Conservation (phyloP, 768 basidiomycete species). For the Leccinum pellstonianum region DNA sequence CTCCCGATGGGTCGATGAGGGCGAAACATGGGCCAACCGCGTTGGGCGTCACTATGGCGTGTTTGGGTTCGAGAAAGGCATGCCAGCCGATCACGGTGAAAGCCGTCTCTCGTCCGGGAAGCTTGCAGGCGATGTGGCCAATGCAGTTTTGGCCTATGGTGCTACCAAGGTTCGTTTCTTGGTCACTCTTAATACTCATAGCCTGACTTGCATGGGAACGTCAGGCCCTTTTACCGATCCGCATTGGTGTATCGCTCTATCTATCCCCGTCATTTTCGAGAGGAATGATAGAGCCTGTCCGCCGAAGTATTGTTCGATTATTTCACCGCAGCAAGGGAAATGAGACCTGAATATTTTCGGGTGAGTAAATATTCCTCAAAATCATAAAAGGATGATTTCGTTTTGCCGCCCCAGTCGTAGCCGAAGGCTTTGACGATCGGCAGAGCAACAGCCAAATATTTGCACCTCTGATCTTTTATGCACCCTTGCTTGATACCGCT, state of each 20-base stretch:
- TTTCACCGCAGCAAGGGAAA: slow-evolving; percentile 16
- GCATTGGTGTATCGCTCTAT: slow-evolving; percentile 72
- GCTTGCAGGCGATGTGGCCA: slow-evolving; percentile 75
- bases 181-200: neutral
- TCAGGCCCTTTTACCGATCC: slow-evolving; percentile 71
- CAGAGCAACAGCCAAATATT: slow-evolving; percentile 66
- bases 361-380: slow-evolving; percentile 30
- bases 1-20: slow-evolving; percentile 71
- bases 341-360: neutral
- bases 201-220: neutral
- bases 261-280: slow-evolving; percentile 73
- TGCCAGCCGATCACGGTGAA: slow-evolving; percentile 6
- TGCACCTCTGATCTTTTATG: slow-evolving; percentile 55
- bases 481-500: neutral
- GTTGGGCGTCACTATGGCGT: slow-evolving; percentile 78
- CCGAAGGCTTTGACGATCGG: slow-evolving; percentile 60
- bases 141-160: slow-evolving; percentile 80
- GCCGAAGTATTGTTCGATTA: slow-evolving; percentile 26
- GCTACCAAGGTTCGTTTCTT: slow-evolving; percentile 31
- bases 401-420: slow-evolving; percentile 78
- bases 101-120: slow-evolving; percentile 29
- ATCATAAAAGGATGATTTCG: slow-evolving; percentile 51
- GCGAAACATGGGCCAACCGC: slow-evolving; percentile 65
- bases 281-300: slow-evolving; percentile 59
- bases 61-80: slow-evolving; percentile 70